A percentile compares a stretch with the other conserved stretches of the same genome.
These are phyloP conservation scores for Hypericum androsaemum DNA, from an alignment of 345 rosid genomes.

Conservation along the genomic window DNA sequence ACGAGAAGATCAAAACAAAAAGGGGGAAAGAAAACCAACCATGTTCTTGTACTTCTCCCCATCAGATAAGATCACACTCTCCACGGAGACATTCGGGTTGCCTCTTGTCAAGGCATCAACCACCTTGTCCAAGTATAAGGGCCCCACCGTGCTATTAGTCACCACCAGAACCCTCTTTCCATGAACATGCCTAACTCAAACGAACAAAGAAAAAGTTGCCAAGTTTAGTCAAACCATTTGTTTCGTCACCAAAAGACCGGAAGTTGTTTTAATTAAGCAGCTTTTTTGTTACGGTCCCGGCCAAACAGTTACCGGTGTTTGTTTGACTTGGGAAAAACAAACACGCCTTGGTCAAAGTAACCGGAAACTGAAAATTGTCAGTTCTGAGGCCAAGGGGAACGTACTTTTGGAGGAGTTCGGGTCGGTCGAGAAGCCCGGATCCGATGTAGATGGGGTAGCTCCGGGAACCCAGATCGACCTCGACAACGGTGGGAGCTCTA, in stretches of 20 bases:
- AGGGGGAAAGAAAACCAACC: constrained; percentile 28
- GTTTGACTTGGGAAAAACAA: no score
- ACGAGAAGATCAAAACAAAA: neutral
- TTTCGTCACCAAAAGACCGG: no score
- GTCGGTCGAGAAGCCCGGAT: constrained; percentile 72
- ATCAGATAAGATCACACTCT: constrained; percentile 76
- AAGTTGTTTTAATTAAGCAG: no score
- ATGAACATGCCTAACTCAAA: constrained; percentile 58
- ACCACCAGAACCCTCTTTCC: constrained; percentile 95
- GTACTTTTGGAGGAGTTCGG: constrained; percentile 77
- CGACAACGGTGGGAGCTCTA: constrained; percentile 49
- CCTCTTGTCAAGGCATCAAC: constrained; percentile 65
- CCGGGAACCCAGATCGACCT: constrained; percentile 82
- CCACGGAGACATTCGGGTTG: constrained; percentile 75
- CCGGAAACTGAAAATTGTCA: no score
- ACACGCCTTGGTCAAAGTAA: no score
- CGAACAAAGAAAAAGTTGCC: neutral
- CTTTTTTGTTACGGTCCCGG: no score
- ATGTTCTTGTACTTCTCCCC: constrained; percentile 88
- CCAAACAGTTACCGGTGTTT: no score
- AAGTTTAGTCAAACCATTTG: no score
- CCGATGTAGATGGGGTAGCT: constrained; percentile 97
- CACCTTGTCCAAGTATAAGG: constrained; percentile 71
- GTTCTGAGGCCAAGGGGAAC: neutral
- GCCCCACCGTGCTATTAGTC: constrained; percentile 65